Base-by-base conservation (phyloP, 352 stramenopile genomes). In the Pythium coloratum region DNA sequence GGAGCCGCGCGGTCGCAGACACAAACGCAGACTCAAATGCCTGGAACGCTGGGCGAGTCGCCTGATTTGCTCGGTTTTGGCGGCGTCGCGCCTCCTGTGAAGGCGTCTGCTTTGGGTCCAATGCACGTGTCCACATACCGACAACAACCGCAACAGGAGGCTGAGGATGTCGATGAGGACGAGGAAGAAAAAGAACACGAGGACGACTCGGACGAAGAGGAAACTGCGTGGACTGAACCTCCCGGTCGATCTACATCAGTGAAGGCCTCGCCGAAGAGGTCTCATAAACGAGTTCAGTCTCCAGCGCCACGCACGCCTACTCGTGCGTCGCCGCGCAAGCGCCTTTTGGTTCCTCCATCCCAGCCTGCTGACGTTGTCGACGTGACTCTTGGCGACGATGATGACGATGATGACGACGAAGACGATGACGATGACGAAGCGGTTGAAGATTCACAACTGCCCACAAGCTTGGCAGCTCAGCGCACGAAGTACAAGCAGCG, bases 361-460 rank as follows among this genome's bases (percentile, higher is more conserved):
- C 72, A 70, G 42, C 44, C 32, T 1, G 47, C 18, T 13, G 62
- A 70, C 4, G 53, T 71, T 33, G 57, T 71, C 14, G 64, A 69
- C 34, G 69, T 75, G 69, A 70, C 72, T 0, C 50, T 59, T 12
- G 65, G 67, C 20, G 42, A 49, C 1, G 34, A 42, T 42, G 55
- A 60, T n/a, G 67, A 67, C 33, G 53, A 60, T 28, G 62, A 62
- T 24, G 33, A 61, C 36, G 20, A 32, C 12, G 59, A 42, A 8
- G 47, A 33, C 30, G 55, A 76, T 2, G 59, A 44, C 6, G 49
- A 33, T 20, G 55, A 76, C 20, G 59, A 70, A 30, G 54, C 16
- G 26, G 65, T 73, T 2, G 69, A 73, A 49, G 66, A 75, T 20
- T 76, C 73, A 3, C 70, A 77, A 47, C 28, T 72, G 36, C 72